These are phyloP conservation scores for Bacidia rubella DNA, from an alignment of 495 filamentous ascomycete species.

Conservation along the genomic window DNA sequence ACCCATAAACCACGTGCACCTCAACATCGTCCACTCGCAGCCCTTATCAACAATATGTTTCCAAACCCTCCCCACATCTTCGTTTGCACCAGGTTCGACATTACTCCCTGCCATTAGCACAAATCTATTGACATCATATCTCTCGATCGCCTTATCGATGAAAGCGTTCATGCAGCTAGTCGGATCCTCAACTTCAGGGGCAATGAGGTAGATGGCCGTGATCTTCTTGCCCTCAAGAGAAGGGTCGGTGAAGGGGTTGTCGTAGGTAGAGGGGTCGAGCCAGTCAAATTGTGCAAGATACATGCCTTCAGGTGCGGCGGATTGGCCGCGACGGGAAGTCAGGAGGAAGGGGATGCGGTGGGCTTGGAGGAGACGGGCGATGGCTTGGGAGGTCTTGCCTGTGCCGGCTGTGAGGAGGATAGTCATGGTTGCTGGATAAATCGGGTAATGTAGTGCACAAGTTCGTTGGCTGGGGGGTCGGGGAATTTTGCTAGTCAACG, in stretches of 20 bases:
- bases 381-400: conserved; percentile 32
- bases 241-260: conserved; percentile 18
- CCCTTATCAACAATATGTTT: conserved; percentile 26
- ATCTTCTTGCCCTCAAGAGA: conserved; percentile 10
- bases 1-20: conserved; percentile 36
- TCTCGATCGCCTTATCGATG: conserved; percentile 19
- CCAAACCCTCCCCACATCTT: conserved; percentile 14
- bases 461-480: too few relatives aligned
- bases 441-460: too few relatives aligned
- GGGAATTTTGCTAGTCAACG: too few relatives aligned
- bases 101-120: conserved; percentile 29
- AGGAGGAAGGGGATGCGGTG: conserved; percentile 21
- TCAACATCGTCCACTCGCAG: conserved; percentile 30
- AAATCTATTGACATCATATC: conserved; percentile 28
- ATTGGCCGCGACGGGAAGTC: conserved; percentile 26
- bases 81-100: not conserved
- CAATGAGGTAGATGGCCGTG: conserved; percentile 28
- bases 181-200: conserved; percentile 18
- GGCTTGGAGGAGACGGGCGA: conserved; percentile 26
- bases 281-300: conserved; percentile 34
- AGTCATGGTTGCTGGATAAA: conserved; percentile 12
- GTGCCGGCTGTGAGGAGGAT: conserved; percentile 36
- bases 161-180: conserved; percentile 24
- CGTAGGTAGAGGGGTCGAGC: conserved; percentile 29
- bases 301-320: conserved; percentile 13